Evolutionary conservation across 2,329 filamentous ascomycete species (phyloP).

Genomic region (Xylaria sp.): DNA sequence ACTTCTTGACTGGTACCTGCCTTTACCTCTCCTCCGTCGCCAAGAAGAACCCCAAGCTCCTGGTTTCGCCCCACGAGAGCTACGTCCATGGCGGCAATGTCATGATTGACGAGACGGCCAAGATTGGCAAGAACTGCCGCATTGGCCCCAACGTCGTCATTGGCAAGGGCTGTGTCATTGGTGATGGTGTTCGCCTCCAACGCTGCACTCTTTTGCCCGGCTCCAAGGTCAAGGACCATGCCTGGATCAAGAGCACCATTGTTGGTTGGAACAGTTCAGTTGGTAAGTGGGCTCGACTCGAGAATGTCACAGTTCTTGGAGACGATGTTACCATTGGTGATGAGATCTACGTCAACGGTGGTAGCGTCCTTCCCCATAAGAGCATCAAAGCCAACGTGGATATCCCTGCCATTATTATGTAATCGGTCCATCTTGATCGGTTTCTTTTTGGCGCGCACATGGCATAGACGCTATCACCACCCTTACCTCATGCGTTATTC

Average conservation of each 20-base stretch:
- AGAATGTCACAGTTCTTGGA: constrained; percentile 96
- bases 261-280: constrained; percentile 98
- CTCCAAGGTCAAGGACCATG: constrained; percentile 96
- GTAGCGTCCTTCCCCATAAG: constrained; percentile 94
- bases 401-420: constrained; percentile 65
- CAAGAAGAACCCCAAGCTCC: constrained; percentile 82
- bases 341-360: constrained; percentile 97
- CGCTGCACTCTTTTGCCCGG: constrained; percentile 83
- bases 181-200: constrained; percentile 90
- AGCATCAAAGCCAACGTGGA: constrained; percentile 98
- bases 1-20: constrained; percentile 94
- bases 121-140: constrained; percentile 97
- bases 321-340: constrained; percentile 97
- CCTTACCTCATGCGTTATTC: constrained; percentile 23
- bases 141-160: constrained; percentile 97
- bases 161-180: constrained; percentile 84
- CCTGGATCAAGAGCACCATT: constrained; percentile 98
- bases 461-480: not conserved
- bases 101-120: constrained; percentile 86
- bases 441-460: not conserved
- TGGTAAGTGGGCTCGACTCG: constrained; percentile 89
- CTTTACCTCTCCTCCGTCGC: constrained; percentile 89
- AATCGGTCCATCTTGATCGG: constrained; percentile 27
- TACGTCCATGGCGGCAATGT: constrained; percentile 94
- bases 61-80: constrained; percentile 66